phyloP scores from a whole-genome alignment of 176 grass and related monocot species.

The Phragmites australis region DNA sequence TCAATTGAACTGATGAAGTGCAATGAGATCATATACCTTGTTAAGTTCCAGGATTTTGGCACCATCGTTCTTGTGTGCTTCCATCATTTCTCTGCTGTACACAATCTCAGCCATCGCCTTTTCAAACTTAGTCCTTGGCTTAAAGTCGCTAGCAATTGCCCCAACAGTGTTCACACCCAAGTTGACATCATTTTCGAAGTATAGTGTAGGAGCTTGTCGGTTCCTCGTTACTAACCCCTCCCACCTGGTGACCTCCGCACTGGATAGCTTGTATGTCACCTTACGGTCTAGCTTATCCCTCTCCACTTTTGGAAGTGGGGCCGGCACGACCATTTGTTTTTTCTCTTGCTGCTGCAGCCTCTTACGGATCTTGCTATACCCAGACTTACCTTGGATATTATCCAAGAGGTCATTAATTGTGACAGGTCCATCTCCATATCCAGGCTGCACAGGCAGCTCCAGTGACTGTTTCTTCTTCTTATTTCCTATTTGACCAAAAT shows the following conservation, averaged over 20 bases:
- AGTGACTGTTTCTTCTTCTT: conserved; percentile 53
- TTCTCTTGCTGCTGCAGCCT: conserved; percentile 67
- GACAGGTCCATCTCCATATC: conserved; percentile 45
- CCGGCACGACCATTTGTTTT: conserved; percentile 48
- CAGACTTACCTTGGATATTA: conserved; percentile 65
- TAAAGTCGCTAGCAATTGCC: conserved; percentile 80
- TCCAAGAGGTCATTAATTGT: conserved; percentile 87
- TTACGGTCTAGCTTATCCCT: conserved; percentile 67
- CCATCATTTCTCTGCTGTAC: conserved; percentile 50
- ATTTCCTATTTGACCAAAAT: conserved; percentile 42
- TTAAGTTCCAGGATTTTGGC: conserved; percentile 92
- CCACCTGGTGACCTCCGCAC: conserved; percentile 68
- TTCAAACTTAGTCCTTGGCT: conserved; percentile 76
- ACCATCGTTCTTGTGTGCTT: conserved; percentile 86
- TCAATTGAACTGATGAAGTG: not conserved
- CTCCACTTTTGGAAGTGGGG: conserved; percentile 66
- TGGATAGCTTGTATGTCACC: conserved; percentile 38
- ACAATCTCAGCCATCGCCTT: conserved; percentile 68
- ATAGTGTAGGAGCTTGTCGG: conserved; percentile 70
- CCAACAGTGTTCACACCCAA: conserved; percentile 65
- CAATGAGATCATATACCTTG: conserved; percentile 54
- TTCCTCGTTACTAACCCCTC: conserved; percentile 63
- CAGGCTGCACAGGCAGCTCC: conserved; percentile 52
- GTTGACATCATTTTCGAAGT: conserved; percentile 77
- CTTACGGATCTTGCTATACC: conserved; percentile 83